phyloP scores from a whole-genome alignment of 768 basidiomycete genomes.

The Boletus huronensis region DNA sequence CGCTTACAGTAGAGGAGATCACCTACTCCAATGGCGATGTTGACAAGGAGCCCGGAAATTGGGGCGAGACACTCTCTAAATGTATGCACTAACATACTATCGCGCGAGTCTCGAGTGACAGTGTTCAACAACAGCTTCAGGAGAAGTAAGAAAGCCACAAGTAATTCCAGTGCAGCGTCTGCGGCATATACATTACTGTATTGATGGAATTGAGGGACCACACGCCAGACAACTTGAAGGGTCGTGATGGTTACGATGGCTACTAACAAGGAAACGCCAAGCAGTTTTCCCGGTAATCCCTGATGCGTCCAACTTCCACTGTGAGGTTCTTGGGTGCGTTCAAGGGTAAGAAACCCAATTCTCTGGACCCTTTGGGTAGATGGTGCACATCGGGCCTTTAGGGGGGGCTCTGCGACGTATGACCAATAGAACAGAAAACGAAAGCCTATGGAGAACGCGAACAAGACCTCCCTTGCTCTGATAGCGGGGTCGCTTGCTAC shows the following conservation, averaged over 20 bases:
- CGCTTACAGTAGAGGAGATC: slow-evolving; percentile 57
- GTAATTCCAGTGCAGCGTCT: slow-evolving; percentile 55
- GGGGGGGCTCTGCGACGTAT: slow-evolving; percentile 57
- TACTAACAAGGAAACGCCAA: slow-evolving; percentile 50
- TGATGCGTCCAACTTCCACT: slow-evolving; percentile 65
- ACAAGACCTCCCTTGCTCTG: slow-evolving; percentile 54
- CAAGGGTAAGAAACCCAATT: slow-evolving; percentile 15
- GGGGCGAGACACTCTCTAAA: slow-evolving; percentile 47
- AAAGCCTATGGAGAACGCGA: slow-evolving; percentile 54
- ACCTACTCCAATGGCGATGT: slow-evolving; percentile 50
- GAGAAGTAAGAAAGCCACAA: slow-evolving; percentile 55
- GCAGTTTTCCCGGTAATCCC: slow-evolving; percentile 51
- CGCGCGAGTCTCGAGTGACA: slow-evolving; percentile 37
- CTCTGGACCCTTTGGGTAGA: slow-evolving; percentile 9
- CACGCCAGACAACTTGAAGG: slow-evolving; percentile 65
- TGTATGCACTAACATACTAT: slow-evolving; percentile 39
- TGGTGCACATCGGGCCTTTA: slow-evolving; percentile 31
- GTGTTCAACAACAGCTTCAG: slow-evolving; percentile 61
- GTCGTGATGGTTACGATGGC: slow-evolving; percentile 45
- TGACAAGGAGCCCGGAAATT: slow-evolving; percentile 50
- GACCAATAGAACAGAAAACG: slow-evolving; percentile 69
- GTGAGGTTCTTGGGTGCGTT: slow-evolving; percentile 34
- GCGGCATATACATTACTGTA: slow-evolving; percentile 53
- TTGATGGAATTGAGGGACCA: slow-evolving; percentile 35
- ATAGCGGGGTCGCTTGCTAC: slow-evolving; percentile 33